Conservation (phyloP, 306 rosid genomes). For the Trifolium repens region DNA sequence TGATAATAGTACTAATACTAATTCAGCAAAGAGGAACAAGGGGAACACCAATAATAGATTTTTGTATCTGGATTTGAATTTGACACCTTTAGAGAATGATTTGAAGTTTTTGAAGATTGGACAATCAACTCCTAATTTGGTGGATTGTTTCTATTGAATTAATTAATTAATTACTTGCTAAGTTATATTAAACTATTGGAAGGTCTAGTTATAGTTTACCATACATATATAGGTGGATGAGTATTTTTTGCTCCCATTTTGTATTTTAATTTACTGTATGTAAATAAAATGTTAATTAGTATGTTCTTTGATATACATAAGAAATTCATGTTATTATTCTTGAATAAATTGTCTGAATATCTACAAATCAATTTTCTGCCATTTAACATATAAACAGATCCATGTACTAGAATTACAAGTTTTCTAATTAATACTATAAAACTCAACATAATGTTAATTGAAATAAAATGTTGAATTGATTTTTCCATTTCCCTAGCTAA, state of each 20-base stretch:
- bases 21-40: conserved; percentile 21
- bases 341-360: not conserved
- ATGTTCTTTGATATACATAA: conserved; percentile 25
- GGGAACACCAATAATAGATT: conserved; percentile 45
- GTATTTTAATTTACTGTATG: conserved; percentile 25
- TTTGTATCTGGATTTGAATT: conserved; percentile 77
- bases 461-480: not conserved
- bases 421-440: no score
- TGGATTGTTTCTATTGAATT: conserved; percentile 57
- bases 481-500: not conserved
- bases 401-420: no score
- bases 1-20: conserved; percentile 14
- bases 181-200: not conserved
- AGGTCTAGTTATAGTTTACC: not conserved
- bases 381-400: no score
- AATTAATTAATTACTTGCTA: not conserved
- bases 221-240: not conserved
- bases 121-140: conserved; percentile 50
- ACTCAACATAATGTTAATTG: not conserved
- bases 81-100: conserved; percentile 86
- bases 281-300: conserved; percentile 33
- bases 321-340: conserved; percentile 8
- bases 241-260: not conserved
- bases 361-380: not conserved
- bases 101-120: conserved; percentile 65